Conservation (phyloP, 148 eudicot genomes). For the Tetragonia tetragonoides region DNA sequence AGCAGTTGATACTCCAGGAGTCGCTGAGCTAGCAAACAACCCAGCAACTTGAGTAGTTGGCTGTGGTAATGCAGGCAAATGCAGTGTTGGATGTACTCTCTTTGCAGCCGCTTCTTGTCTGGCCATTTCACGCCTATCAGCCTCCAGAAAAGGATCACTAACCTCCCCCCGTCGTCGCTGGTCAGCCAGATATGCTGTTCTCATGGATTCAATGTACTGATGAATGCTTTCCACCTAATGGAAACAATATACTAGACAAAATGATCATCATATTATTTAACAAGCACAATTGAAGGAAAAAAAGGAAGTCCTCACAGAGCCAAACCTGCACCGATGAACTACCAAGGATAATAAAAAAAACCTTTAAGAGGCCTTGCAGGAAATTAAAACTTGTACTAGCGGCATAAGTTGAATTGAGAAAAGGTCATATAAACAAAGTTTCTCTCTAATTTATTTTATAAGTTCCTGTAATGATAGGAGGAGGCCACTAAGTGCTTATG, state of each 20-base stretch:
- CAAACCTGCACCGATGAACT: neutral
- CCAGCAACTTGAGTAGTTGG: slow-evolving; percentile 77
- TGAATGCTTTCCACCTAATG: slow-evolving; percentile 92
- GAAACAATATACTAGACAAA: slow-evolving; percentile 1
- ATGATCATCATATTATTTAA: neutral
- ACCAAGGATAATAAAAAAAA: neutral
- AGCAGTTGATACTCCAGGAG: slow-evolving; percentile 43
- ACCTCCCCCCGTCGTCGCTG: slow-evolving; percentile 81
- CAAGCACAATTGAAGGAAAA: neutral
- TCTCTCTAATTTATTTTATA: neutral
- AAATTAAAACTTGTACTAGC: neutral
- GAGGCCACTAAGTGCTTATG: neutral
- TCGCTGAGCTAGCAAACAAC: slow-evolving; percentile 57
- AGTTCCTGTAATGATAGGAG: neutral
- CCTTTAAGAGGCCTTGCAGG: neutral
- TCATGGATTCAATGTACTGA: slow-evolving; percentile 97
- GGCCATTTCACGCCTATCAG: slow-evolving; percentile 89
- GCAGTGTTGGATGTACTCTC: slow-evolving; percentile 83
- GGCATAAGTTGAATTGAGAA: neutral
- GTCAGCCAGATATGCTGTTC: slow-evolving; percentile 87
- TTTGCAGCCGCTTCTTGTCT: slow-evolving; percentile 92
- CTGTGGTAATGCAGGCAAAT: slow-evolving; percentile 71
- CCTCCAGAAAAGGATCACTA: slow-evolving; percentile 88
- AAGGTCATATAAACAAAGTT: neutral
- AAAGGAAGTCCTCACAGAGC: neutral